These are phyloP conservation scores for Coemansia sp. DNA, from an alignment of 192 early-diverging fungal genomes.

Conservation along the genomic window DNA sequence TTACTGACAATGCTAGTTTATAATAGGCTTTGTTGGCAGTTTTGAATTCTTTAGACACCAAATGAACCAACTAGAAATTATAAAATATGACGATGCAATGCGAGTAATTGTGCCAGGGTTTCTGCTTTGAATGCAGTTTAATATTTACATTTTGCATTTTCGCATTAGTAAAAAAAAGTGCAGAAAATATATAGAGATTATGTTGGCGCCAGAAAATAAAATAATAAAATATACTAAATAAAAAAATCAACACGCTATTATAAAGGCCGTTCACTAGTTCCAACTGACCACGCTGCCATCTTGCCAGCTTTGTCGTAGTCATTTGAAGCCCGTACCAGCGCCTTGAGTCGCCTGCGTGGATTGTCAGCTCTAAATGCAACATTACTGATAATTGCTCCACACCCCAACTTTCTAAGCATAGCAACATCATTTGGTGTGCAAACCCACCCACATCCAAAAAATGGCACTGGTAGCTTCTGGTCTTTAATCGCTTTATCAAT, in stretches of 20 bases:
- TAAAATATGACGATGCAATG: neutral
- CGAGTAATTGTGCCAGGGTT: neutral
- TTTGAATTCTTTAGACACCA: neutral
- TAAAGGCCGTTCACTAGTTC: neutral
- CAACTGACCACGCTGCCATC: neutral
- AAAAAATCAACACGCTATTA: too few species aligned
- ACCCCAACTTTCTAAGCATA: neutral
- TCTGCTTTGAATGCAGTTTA: too few species aligned
- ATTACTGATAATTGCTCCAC: conserved; percentile 1
- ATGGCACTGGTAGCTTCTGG: neutral
- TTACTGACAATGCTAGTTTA: neutral
- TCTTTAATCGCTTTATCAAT: neutral
- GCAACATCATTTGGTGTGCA: neutral
- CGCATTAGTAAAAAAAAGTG: too few species aligned
- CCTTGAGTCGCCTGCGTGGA: neutral
- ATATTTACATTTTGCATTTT: too few species aligned
- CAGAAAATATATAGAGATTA: too few species aligned
- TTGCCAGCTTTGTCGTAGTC: neutral
- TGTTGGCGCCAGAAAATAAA: too few species aligned
- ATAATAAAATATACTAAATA: too few species aligned
- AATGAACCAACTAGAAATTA: neutral
- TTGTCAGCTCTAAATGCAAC: neutral
- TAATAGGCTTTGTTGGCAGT: neutral
- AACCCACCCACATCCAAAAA: neutral
- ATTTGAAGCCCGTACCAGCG: neutral